phyloP scores from a whole-genome alignment of 2,329 filamentous ascomycete genomes.

The Trichoderma sp. region DNA sequence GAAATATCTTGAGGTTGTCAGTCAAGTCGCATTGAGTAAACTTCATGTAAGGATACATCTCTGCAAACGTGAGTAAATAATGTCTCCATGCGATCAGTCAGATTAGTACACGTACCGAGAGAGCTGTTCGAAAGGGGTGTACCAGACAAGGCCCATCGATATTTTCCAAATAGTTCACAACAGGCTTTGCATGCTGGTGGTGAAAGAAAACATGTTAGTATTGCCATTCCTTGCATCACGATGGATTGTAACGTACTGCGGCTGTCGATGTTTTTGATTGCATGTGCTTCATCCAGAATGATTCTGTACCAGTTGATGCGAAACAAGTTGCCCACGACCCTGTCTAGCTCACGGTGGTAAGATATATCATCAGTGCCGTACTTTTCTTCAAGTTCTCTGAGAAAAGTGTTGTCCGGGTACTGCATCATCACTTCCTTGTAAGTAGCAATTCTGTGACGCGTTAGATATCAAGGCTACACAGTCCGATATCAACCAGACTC shows the following conservation, averaged over 20 bases:
- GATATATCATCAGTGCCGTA: neutral
- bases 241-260: conserved; percentile 34
- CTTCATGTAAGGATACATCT: conserved; percentile 41
- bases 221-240: too few relatives aligned
- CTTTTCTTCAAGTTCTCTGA: neutral
- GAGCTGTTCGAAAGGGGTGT: conserved; percentile 41
- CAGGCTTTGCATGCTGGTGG: conserved; percentile 30
- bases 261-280: conserved; percentile 52
- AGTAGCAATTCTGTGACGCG: conserved; percentile 32
- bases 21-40: conserved; percentile 35
- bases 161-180: conserved; percentile 34
- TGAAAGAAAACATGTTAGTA: neutral
- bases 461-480: neutral
- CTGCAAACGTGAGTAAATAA: conserved; percentile 31
- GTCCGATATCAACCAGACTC: neutral
- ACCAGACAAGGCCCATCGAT: conserved; percentile 41
- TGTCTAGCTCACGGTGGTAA: conserved; percentile 43
- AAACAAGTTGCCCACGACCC: conserved; percentile 24
- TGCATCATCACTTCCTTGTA: conserved; percentile 27
- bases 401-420: neutral
- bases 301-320: conserved; percentile 51
- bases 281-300: conserved; percentile 59
- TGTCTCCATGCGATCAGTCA: neutral
- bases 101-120: conserved; percentile 31
- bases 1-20: conserved; percentile 22